phyloP scores from a whole-genome alignment of 2,329 filamentous ascomycete species.

The Penicillium psychrosexuale region DNA sequence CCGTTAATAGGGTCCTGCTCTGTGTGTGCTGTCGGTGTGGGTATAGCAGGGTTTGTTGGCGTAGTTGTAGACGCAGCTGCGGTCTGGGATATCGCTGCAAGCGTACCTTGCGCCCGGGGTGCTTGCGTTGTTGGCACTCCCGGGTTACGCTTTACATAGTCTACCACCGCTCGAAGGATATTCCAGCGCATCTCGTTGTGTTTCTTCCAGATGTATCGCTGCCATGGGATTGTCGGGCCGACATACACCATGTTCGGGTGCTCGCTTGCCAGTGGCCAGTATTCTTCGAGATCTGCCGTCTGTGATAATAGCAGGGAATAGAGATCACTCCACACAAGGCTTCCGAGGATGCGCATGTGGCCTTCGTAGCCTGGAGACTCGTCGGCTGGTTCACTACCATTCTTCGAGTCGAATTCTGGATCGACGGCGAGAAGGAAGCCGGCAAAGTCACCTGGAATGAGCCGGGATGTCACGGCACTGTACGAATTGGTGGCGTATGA shows the following conservation, averaged over 20 bases:
- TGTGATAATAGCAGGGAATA: constrained; percentile 20
- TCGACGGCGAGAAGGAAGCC: constrained; percentile 27
- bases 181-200: constrained; percentile 8
- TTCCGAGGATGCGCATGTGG: constrained; percentile 29
- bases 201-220: constrained; percentile 10
- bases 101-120: not conserved
- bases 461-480: not conserved
- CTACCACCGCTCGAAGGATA: constrained; percentile 4
- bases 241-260: constrained; percentile 30
- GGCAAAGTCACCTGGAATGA: constrained; percentile 18
- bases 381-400: constrained; percentile 12
- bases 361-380: constrained; percentile 23
- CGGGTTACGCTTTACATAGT: constrained; percentile 6
- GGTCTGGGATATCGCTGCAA: not conserved
- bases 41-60: not conserved
- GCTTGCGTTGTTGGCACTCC: not conserved
- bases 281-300: constrained; percentile 14
- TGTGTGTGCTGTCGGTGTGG: not conserved
- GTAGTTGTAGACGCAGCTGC: not conserved
- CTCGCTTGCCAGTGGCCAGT: constrained; percentile 30
- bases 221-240: constrained; percentile 19
- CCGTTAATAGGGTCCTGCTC: not conserved
- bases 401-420: constrained; percentile 16
- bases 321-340: constrained; percentile 31
- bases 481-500: constrained; percentile 17